Evolutionary conservation across 352 stramenopile genomes (phyloP), one percentile per base, ranked within the genome.

Genomic region (Pythium rhizo-oryzae): DNA sequence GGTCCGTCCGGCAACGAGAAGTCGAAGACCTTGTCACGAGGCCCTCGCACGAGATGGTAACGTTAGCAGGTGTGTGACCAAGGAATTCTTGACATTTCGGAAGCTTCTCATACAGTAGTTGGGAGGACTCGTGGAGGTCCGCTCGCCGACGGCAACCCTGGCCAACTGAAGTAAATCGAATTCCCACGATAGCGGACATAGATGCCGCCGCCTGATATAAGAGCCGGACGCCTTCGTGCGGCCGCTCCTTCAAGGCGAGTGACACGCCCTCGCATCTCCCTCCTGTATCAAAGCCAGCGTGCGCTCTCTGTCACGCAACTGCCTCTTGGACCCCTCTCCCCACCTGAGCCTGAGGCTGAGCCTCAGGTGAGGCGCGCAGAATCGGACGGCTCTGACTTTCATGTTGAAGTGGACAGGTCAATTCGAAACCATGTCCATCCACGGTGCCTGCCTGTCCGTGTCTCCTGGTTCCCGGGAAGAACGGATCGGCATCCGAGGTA

Each of bases 141-240:
- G n/a, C 41, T 47, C 41, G 41, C 21, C 41, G 41, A 47, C 11
- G 21, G 28, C 28, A 33, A 6, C 6, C 41, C 41, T 8, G 12
- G 12, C 12, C 4, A 47, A n/a, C 41, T 6, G 28, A 6, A 33
- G 28, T 33, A n/a, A n/a, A 35, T 56, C 50, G 19, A 16, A n/a
- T 16, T 56, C 30, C 30, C 43, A 21, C 46, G 33, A 37, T 23
- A 11, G 16, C 44, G 24, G 12, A 64, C 58, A 64, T 55, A 64
- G 58, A 64, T 64, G 58, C 58, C 28, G 21, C 46, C 16, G 43
- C 58, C 58, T 64, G 58, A 57, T 44, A 33, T 55, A 33, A 64
- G 58, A 64, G 58, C 58, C 58, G 21, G 58, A 56, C 18, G 25
- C 15, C 44, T 24, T 25, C 28, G 6, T 58, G 25, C 28, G n/a